Base-by-base conservation (phyloP, 768 basidiomycete genomes). In the Hypholoma fasciculare region DNA sequence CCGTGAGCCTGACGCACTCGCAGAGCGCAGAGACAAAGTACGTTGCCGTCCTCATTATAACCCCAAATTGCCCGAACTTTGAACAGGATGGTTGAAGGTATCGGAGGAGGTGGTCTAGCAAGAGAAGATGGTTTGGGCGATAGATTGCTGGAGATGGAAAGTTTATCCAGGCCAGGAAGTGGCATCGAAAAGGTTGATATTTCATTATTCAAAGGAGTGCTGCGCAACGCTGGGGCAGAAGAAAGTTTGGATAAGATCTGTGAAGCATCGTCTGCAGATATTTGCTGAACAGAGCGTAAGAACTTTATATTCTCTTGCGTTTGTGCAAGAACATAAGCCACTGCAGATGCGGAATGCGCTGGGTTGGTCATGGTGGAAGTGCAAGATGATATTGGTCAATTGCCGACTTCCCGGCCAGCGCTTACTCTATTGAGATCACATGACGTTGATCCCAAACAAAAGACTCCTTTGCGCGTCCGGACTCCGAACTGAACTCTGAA, bases 41-140 rank as follows among this genome's bases (percentile, higher is more conserved):
- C 87, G 60, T 72, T 63, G 39, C 78, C 78, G 49, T 81, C 71
- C 59, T 87, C 85, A 62, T 90, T 89, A 71, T 88, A 90, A 1
- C 69, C 67, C 88, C 88, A 90, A 0, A 82, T 42, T 1, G 87
- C 88, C 54, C 77, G 79, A 3, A 82, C 87, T 49, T 75, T 72
- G 57, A 72, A 72, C 7, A 72, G 54, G 34, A 63, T 63, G 49
- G 71, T 61, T 8, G 65, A 52, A n/a, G 64, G 66, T 37, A 54
- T 51, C 19, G 62, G 61, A 19, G 58, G 63, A 23, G 64, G 52
- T 37, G 60, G 61, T 20, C 58, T 40, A 14, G 58, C 37, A n/a
- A 56, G 57, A 56, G 63, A 56, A 9, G 62, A 53, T 13, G 64
- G 63, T n/a, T 54, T 54, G 9, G 54, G 54, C 3, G 54, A 36